These are phyloP conservation scores for Camellia sinensis DNA, from an alignment of 148 eudicot genomes.

Conservation along the genomic window DNA sequence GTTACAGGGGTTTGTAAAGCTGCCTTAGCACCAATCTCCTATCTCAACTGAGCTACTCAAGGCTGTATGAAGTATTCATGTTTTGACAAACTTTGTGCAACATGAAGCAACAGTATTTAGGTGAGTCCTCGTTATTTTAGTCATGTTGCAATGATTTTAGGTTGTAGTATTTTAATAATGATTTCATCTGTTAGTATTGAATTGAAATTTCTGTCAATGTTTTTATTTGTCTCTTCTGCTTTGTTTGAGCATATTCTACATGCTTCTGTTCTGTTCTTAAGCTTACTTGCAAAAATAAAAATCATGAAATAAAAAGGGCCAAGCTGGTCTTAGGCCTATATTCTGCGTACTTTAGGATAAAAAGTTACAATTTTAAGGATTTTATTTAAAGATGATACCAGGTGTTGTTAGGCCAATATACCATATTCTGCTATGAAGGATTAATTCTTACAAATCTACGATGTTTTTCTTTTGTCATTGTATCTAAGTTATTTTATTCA, in stretches of 20 bases:
- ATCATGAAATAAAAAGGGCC: neutral
- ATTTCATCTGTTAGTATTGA: neutral
- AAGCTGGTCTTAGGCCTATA: neutral
- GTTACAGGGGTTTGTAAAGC: neutral
- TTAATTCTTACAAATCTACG: too few relatives aligned
- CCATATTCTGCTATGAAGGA: neutral
- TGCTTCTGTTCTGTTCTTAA: neutral
- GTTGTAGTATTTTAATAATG: neutral
- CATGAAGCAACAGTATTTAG: constrained; percentile 4
- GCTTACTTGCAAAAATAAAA: neutral
- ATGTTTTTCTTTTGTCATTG: neutral
- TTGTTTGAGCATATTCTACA: neutral
- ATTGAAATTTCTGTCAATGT: neutral
- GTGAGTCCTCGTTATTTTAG: constrained; percentile 2
- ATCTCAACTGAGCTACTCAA: neutral
- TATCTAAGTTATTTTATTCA: neutral
- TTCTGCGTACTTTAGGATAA: too few relatives aligned
- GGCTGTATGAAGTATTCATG: neutral
- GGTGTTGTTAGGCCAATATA: neutral
- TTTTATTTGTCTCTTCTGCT: neutral
- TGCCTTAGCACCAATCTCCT: neutral
- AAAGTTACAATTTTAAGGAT: neutral
- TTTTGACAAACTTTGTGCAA: neutral
- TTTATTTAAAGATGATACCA: neutral
- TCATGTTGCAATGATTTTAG: neutral